Conservation (phyloP, 1,284 basidiomycete genomes). For the Lentinula novae-zelandiae region DNA sequence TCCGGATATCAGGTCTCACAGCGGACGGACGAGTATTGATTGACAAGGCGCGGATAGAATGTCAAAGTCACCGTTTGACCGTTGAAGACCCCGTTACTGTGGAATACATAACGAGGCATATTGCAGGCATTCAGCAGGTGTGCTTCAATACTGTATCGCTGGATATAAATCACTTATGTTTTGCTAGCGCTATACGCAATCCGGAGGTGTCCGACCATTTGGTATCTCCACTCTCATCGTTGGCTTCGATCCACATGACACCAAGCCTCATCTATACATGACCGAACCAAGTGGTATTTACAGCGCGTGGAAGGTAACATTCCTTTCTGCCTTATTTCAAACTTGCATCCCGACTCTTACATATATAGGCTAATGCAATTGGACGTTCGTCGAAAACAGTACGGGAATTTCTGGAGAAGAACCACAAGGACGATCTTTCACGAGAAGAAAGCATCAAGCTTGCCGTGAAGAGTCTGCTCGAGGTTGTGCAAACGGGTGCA, state of each 20-base stretch:
- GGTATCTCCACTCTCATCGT: conserved; percentile 97
- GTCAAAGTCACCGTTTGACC: conserved; percentile 95
- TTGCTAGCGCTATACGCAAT: conserved; percentile 91
- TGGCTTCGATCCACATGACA: conserved; percentile 95
- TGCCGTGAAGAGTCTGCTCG: conserved; percentile 92
- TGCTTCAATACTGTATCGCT: conserved; percentile 15
- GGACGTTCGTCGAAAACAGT: conserved; percentile 98
- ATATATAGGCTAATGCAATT: conserved; percentile 86
- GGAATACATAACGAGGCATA: conserved; percentile 97
- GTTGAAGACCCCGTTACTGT: conserved; percentile 98
- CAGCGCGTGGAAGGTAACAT: conserved; percentile 91
- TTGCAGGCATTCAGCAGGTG: conserved; percentile 97
- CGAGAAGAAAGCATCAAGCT: conserved; percentile 93
- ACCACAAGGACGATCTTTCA: conserved; percentile 88
- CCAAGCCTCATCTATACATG: conserved; percentile 86
- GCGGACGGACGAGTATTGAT: conserved; percentile 98
- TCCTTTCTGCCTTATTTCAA: neutral
- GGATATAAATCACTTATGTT: neutral
- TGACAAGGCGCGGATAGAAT: conserved; percentile 97
- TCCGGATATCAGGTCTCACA: conserved; percentile 69
- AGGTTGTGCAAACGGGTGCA: conserved; percentile 98
- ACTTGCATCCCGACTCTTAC: too few relatives aligned
- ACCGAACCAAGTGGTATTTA: conserved; percentile 99
- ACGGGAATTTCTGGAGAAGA: conserved; percentile 98
- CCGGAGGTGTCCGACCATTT: conserved; percentile 97